Evolutionary conservation across 169 alveolate species (phyloP).

Genomic region (Plasmodium relictum): DNA sequence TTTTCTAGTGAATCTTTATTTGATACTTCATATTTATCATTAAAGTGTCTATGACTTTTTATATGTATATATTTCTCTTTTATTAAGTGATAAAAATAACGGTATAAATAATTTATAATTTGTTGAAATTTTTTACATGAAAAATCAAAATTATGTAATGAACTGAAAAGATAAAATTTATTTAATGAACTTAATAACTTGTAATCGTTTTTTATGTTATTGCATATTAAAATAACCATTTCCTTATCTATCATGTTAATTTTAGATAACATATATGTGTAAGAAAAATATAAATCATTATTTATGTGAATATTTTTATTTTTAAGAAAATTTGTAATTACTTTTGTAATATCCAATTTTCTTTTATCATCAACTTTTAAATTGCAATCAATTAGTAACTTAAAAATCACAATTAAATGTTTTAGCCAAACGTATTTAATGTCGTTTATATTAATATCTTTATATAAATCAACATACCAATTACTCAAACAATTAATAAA

Average conservation of each 20-base stretch:
- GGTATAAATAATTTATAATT: conserved; percentile 16
- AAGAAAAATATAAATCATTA: conserved; percentile 22
- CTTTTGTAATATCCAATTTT: conserved; percentile 14
- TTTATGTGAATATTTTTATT: neutral
- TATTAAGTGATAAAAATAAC: conserved; percentile 25
- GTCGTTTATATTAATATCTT: conserved; percentile 2
- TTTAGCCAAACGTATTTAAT: conserved; percentile 41
- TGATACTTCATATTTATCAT: neutral
- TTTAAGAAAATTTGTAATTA: conserved; percentile 27
- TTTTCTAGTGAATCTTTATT: neutral
- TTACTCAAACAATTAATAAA: neutral
- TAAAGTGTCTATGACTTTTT: neutral
- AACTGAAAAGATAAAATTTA: conserved; percentile 43
- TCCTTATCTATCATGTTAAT: conserved; percentile 47
- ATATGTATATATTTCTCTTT: conserved; percentile 8
- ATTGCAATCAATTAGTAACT: conserved; percentile 32
- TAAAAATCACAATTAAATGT: conserved; percentile 30
- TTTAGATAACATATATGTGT: conserved; percentile 20
- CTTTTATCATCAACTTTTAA: conserved; percentile 40
- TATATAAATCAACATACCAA: neutral
- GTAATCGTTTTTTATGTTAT: neutral
- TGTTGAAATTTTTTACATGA: conserved; percentile 44
- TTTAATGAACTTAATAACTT: conserved; percentile 21
- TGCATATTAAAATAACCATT: conserved; percentile 22
- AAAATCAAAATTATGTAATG: conserved; percentile 24